Percentiles rank a stretch among this genome's conserved stretches.
phyloP scores from a whole-genome alignment of 768 basidiomycete genomes.

The Paxillus rubicundulus region DNA sequence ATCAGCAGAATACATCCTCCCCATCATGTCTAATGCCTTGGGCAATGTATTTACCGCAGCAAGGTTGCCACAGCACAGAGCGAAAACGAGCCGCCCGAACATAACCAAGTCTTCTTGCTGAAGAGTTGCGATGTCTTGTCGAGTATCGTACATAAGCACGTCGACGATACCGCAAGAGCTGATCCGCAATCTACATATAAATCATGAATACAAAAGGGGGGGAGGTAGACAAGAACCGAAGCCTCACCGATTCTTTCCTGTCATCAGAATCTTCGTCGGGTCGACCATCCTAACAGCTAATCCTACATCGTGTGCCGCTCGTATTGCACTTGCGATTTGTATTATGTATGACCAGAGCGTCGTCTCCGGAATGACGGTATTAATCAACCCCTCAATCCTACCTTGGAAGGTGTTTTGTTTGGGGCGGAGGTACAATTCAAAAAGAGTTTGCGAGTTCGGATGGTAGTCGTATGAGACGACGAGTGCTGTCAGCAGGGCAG shows the following conservation, averaged over 20 bases:
- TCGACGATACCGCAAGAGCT: conserved; percentile 86
- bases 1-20: conserved; percentile 73
- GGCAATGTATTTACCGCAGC: conserved; percentile 56
- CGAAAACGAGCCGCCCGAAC: conserved; percentile 82
- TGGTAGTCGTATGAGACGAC: conserved; percentile 91
- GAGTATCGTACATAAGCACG: conserved; percentile 73
- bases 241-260: conserved; percentile 79
- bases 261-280: conserved; percentile 81
- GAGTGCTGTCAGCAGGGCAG: conserved; percentile 53
- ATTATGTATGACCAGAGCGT: conserved; percentile 91
- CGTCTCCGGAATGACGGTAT: conserved; percentile 59
- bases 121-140: conserved; percentile 51
- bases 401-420: conserved; percentile 40
- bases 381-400: conserved; percentile 32
- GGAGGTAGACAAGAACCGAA: background rate
- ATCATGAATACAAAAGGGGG: background rate
- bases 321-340: conserved; percentile 86
- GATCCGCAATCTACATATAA: conserved; percentile 63
- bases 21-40: conserved; percentile 75
- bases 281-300: conserved; percentile 83
- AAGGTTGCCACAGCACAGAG: conserved; percentile 69
- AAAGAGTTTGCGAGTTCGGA: conserved; percentile 78
- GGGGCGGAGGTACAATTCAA: conserved; percentile 70
- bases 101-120: conserved; percentile 89
- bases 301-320: conserved; percentile 77